A percentile compares a stretch with the other conserved stretches of the same genome.
Evolutionary conservation across 2,329 filamentous ascomycete species (phyloP).

Genomic region (Nemania bipapillata): DNA sequence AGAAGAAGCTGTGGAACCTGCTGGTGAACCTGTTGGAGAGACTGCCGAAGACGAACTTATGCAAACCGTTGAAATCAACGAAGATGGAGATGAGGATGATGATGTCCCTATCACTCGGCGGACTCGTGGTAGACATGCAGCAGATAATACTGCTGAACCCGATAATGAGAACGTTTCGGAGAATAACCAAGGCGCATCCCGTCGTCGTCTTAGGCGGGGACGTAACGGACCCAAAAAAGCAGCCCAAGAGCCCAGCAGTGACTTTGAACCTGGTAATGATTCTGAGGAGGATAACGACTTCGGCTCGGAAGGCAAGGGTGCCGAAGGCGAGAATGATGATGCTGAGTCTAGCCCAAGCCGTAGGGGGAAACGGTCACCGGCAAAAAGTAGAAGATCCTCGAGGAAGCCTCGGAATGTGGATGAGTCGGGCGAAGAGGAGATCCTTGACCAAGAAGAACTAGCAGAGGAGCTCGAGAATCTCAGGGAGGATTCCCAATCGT

Average conservation of each 20-base stretch:
- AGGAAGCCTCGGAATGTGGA: slow-evolving; percentile 60
- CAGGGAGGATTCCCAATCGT: slow-evolving; percentile 63
- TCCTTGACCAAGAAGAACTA: slow-evolving; percentile 71
- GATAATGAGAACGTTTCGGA: slow-evolving; percentile 40
- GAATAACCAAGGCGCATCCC: slow-evolving; percentile 49
- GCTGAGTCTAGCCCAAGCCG: slow-evolving; percentile 63
- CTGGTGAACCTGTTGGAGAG: slow-evolving; percentile 34
- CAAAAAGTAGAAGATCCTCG: slow-evolving; percentile 55
- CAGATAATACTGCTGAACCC: slow-evolving; percentile 38
- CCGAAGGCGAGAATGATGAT: slow-evolving; percentile 54
- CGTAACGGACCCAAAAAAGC: slow-evolving; percentile 58
- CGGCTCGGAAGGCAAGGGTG: slow-evolving; percentile 48
- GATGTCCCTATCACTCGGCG: slow-evolving; percentile 61
- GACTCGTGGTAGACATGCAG: slow-evolving; percentile 53
- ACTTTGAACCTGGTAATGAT: slow-evolving; percentile 70
- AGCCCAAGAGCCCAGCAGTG: slow-evolving; percentile 66
- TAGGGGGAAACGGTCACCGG: slow-evolving; percentile 57
- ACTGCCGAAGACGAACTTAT: slow-evolving; percentile 47
- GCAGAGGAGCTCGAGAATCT: slow-evolving; percentile 74
- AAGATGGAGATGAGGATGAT: slow-evolving; percentile 59
- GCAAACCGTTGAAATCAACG: slow-evolving; percentile 50
- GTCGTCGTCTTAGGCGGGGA: slow-evolving; percentile 62
- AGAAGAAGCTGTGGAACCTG: slow-evolving; percentile 46
- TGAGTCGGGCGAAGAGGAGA: slow-evolving; percentile 67
- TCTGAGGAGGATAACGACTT: slow-evolving; percentile 66